phyloP scores from a whole-genome alignment of 306 rosid genomes.

The Castanospermum australe region DNA sequence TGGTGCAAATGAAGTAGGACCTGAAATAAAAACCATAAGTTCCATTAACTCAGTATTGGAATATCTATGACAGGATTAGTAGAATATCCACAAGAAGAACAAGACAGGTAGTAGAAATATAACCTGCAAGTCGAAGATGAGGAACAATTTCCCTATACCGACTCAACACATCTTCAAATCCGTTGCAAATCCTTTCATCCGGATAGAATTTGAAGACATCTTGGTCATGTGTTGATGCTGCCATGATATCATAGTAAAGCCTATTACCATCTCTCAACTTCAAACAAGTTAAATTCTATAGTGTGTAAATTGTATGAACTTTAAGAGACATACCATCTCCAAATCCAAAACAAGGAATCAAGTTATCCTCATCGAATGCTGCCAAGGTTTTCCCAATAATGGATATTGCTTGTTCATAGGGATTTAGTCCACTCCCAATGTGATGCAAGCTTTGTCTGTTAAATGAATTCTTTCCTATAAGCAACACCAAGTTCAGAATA shows the following conservation, averaged over 20 bases:
- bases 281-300: background rate
- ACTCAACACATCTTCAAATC: conserved; percentile 70
- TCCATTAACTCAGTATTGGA: background rate
- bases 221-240: conserved; percentile 71
- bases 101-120: background rate
- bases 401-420: conserved; percentile 74
- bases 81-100: background rate
- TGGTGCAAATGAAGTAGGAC: conserved; percentile 82
- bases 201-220: conserved; percentile 66
- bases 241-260: conserved; percentile 16
- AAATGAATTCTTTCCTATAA: conserved; percentile 53
- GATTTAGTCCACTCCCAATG: conserved; percentile 52
- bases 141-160: conserved; percentile 66
- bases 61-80: background rate
- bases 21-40: conserved; percentile 33
- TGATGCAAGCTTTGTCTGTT: conserved; percentile 63
- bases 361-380: conserved; percentile 66
- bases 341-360: conserved; percentile 77
- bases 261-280: background rate
- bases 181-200: conserved; percentile 50
- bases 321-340: conserved; percentile 60
- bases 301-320: background rate
- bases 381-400: conserved; percentile 72
- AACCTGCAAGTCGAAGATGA: conserved; percentile 63
- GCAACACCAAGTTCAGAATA: conserved; percentile 28